phyloP scores from a whole-genome alignment of 441 rosid genomes.

The Populus tomentosa region DNA sequence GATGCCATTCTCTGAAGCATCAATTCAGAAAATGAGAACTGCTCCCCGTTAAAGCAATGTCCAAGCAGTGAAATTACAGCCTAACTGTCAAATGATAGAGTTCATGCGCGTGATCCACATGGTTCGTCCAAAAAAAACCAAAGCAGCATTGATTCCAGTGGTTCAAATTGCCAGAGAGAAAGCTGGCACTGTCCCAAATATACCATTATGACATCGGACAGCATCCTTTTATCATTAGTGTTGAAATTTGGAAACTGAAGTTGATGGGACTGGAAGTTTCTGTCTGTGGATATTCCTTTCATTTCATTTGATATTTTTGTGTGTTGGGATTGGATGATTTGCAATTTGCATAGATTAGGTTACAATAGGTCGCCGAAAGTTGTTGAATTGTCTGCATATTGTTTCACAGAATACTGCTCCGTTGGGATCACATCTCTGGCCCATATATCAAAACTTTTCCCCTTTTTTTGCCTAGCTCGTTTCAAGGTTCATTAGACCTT shows the following conservation, averaged over 20 bases:
- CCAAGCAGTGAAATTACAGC: neutral
- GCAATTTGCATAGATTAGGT: neutral
- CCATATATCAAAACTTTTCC: neutral
- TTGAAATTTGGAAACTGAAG: neutral
- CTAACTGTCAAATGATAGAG: neutral
- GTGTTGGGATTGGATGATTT: neutral
- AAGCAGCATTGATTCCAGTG: neutral
- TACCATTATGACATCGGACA: neutral
- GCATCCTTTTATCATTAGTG: neutral
- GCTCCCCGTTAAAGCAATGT: neutral
- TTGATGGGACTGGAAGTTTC: neutral
- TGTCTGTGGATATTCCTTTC: neutral
- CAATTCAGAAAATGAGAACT: neutral
- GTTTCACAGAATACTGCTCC: neutral
- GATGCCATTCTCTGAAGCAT: neutral
- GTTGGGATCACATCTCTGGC: neutral
- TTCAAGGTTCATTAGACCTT: neutral
- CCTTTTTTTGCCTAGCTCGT: neutral
- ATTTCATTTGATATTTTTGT: neutral
- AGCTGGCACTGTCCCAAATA: neutral
- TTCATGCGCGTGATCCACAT: neutral
- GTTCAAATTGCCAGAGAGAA: conserved; percentile 3
- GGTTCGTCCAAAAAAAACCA: neutral
- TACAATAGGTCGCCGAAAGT: neutral
- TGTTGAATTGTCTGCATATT: conserved; percentile 7